These are phyloP conservation scores for Ogataea siamensis DNA, from an alignment of 805 yeast genomes.

Conservation along the genomic window DNA sequence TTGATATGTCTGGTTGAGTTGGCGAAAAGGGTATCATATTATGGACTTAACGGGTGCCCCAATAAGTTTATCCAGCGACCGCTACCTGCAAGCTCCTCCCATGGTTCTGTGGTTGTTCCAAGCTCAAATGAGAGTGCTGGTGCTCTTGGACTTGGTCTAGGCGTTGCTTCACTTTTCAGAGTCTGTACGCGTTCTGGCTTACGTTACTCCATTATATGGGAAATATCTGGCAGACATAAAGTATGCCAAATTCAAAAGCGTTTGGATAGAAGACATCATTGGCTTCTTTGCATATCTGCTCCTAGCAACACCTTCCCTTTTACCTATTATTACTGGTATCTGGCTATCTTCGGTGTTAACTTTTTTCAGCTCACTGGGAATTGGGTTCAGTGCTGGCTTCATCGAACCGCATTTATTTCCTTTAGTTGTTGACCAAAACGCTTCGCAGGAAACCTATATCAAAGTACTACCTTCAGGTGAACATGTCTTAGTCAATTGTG, in stretches of 20 bases:
- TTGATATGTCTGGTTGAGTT: conserved; percentile 41
- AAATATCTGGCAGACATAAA: conserved; percentile 51
- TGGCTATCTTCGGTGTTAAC: conserved; percentile 35
- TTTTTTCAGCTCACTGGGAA: conserved; percentile 37
- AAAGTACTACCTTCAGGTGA: conserved; percentile 52
- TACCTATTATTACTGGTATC: conserved; percentile 34
- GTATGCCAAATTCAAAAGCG: conserved; percentile 45
- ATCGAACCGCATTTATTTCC: conserved; percentile 53
- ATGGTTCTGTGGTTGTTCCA: conserved; percentile 37
- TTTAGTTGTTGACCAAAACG: conserved; percentile 57
- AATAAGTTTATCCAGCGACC: conserved; percentile 52
- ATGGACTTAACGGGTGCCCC: conserved; percentile 46
- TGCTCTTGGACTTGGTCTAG: conserved; percentile 47
- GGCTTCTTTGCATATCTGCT: conserved; percentile 48
- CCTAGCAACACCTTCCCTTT: conserved; percentile 48
- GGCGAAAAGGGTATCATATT: conserved; percentile 55
- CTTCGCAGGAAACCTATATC: conserved; percentile 51
- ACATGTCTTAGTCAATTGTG: conserved; percentile 53
- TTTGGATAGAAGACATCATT: conserved; percentile 44
- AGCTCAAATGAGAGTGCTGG: conserved; percentile 44
- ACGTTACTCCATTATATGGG: conserved; percentile 48
- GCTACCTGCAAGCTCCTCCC: conserved; percentile 43
- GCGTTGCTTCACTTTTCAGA: conserved; percentile 44
- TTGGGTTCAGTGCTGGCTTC: conserved; percentile 49
- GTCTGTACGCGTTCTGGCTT: conserved; percentile 45